Conservation (phyloP, 352 stramenopile species). For the Phytophthora meadii region DNA sequence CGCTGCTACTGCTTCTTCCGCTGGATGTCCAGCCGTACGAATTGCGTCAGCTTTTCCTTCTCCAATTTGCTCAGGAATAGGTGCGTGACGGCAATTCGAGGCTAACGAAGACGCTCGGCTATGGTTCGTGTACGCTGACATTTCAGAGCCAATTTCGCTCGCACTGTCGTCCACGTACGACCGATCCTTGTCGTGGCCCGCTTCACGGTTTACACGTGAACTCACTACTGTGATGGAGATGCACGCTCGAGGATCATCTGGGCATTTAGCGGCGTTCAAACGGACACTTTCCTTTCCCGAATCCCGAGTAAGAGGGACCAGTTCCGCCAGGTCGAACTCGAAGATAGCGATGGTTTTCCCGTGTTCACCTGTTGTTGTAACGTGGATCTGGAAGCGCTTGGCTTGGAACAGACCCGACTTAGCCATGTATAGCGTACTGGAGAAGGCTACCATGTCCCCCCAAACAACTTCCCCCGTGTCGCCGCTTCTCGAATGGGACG, state of each 20-base stretch:
- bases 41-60: conserved; percentile 29
- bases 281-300: conserved; percentile 70
- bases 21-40: conserved; percentile 21
- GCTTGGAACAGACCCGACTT: conserved; percentile 76
- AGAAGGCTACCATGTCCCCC: conserved; percentile 80
- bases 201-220: conserved; percentile 45
- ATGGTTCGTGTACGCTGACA: conserved; percentile 66
- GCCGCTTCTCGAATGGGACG: conserved; percentile 30
- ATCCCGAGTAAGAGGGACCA: conserved; percentile 68
- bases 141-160: conserved; percentile 53
- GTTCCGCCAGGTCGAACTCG: conserved; percentile 73
- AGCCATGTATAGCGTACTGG: conserved; percentile 76
- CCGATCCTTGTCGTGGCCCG: conserved; percentile 42
- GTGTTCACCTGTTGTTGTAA: conserved; percentile 48
- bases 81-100: conserved; percentile 30
- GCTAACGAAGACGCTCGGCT: conserved; percentile 57
- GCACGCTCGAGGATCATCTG: conserved; percentile 59
- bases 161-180: conserved; percentile 58
- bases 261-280: conserved; percentile 62
- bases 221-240: conserved; percentile 70
- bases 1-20: conserved; percentile 21
- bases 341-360: conserved; percentile 67
- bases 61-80: conserved; percentile 19
- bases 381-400: conserved; percentile 73
- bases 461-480: conserved; percentile 68